Evolutionary conservation across 129 eudicot species (phyloP), one percentile per base, ranked within the genome.

Genomic region (Lonicera japonica): DNA sequence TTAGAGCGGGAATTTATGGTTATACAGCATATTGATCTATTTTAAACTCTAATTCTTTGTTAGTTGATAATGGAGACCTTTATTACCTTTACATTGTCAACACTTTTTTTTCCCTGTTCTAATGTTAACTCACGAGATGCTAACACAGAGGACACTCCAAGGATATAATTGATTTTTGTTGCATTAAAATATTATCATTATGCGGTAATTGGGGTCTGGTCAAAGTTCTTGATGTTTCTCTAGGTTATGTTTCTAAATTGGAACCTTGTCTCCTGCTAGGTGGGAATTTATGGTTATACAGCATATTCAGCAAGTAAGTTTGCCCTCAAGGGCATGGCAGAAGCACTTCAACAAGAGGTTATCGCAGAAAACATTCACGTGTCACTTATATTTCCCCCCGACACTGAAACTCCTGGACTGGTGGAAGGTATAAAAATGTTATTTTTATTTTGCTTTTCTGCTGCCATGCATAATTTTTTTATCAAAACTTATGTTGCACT

Each of bases 261-360:
- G 13, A 43, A 43, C 50, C 50, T 8, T 43, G 5, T 43, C 16
- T 43, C 13, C 8, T 43, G 50, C 8, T 14, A 92, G 98, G 98
- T 92, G 56, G 96, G 98, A 20, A 88, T 92, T 19, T 88, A 92
- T 68, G 98, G 98, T 61, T 92, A 87, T 69, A 73, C 96, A 34
- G 96, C 98, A 60, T 92, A 92, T 80, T 82, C 96, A 5, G 98
- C 98, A 20, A 92, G 98, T 65, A 92, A 92, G 67, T 92, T 92
- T 79, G 98, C 79, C 51, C 88, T 88, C 67, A 78, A 80, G 75
- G 98, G 98, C 23, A 67, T 92, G 83, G 98, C 95, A 13, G 98
- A 92, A 78, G 88, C 95, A 16, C 68, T 92, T 59, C 96, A 92
- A 45, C 98, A 92, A 56, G 96, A 88, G 77, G 80, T 92, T 39